These are phyloP conservation scores for Lomentospora prolificans DNA, from an alignment of 2,329 filamentous ascomycete genomes.

Conservation along the genomic window DNA sequence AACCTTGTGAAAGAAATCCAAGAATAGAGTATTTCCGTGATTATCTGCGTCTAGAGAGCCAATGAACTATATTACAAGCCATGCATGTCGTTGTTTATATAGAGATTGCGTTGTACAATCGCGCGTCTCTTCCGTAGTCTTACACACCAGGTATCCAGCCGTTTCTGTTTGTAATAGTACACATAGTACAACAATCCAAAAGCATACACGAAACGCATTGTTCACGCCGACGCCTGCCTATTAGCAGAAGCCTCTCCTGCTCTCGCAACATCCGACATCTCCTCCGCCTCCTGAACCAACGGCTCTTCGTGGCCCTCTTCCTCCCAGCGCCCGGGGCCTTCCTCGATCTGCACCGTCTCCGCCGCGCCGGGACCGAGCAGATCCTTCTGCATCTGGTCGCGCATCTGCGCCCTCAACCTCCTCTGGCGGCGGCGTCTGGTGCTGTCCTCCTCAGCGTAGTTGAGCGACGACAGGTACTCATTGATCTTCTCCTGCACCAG, in stretches of 20 bases:
- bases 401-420: constrained; percentile 11
- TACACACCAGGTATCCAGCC: no score
- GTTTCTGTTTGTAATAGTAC: no score
- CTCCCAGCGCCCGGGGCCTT: constrained; percentile 21
- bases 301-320: constrained; percentile 26
- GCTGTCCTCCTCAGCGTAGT: constrained; percentile 27
- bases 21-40: no score
- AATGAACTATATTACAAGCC: no score
- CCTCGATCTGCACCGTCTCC: constrained; percentile 11
- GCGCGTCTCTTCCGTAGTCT: no score
- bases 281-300: background rate
- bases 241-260: background rate
- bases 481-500: constrained; percentile 68
- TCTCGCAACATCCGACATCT: background rate
- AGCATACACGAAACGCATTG: no score
- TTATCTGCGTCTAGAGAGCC: no score
- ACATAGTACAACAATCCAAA: no score
- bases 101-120: no score
- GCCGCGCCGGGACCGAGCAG: constrained; percentile 14
- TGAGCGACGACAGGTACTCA: constrained; percentile 37
- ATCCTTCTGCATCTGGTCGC: constrained; percentile 13
- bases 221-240: background rate
- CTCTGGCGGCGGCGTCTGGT: constrained; percentile 20
- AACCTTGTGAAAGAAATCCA: no score
- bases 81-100: no score